Evolutionary conservation across 73 alveolate species (phyloP).

Genomic region (Effrenium voratum): DNA sequence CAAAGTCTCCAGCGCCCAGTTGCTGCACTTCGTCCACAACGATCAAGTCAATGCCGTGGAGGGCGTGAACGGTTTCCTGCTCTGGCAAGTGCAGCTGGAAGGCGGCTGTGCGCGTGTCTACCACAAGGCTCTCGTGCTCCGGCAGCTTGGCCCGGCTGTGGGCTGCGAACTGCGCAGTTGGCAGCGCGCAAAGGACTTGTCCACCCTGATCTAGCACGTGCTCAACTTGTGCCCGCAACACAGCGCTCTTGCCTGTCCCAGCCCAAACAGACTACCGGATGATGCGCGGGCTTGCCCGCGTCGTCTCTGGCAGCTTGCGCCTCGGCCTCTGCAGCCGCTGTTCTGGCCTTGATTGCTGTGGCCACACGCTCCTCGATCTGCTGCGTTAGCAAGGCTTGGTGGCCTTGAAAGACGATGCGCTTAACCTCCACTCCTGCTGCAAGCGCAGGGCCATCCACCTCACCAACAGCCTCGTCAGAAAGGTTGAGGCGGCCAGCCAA

Average conservation of each 20-base stretch:
- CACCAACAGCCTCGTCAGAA: too few species aligned
- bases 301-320: too few species aligned
- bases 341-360: too few species aligned
- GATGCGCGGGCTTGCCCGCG: too few species aligned
- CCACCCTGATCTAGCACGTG: neutral
- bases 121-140: neutral
- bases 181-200: slow-evolving; percentile 6
- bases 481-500: too few species aligned
- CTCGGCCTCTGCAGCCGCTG: too few species aligned
- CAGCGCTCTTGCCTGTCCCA: slow-evolving; percentile 26
- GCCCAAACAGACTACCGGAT: too few species aligned
- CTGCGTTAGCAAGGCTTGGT: too few species aligned
- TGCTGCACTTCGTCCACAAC: slow-evolving; percentile 23
- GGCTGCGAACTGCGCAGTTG: neutral
- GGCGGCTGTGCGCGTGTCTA: slow-evolving; percentile 13
- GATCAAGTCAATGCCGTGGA: neutral
- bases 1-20: neutral
- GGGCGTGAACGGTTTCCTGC: neutral
- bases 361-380: too few species aligned
- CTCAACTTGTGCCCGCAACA: neutral
- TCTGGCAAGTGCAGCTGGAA: neutral
- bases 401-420: too few species aligned
- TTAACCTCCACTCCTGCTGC: too few species aligned
- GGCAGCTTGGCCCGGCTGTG: neutral
- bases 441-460: too few species aligned